Evolutionary conservation across 202 grass and related monocot genomes (phyloP), one percentile per base, ranked within the genome.

Genomic region (Panicum hallii): DNA sequence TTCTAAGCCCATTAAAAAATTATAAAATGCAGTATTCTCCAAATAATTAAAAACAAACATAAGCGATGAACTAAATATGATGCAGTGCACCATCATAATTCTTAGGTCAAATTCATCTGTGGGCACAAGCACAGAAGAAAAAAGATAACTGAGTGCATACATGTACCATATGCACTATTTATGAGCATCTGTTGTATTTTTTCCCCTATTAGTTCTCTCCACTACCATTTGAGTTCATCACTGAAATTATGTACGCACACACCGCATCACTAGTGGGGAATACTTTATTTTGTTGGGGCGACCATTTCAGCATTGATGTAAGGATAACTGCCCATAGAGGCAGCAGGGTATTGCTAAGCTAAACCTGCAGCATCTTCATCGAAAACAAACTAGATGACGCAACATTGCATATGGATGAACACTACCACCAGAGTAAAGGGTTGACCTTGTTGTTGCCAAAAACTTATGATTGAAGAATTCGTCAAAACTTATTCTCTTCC

Each of bases 381-480:
- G 19, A 30, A 86, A 61, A 23, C 38, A 77, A 73, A 10, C 22
- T 20, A 90, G 44, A 79, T 62, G 11, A 67, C 44, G 12, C 22
- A 83, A 44, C 41, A 86, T 54, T 72, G 22, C 26, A 49, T 26
- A 74, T 56, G 41, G 5, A 85, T 85, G 57, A 80, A 88, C 30
- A 72, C 45, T 70, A 46, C 7, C 40, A 76, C 70, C 20, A 85
- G 71, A 78, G 82, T 64, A 36, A 71, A 63, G 42, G 63, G 63
- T 73, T 28, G 11, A 87, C 87, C 85, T 92, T 87, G 79, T 63
- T 78, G 22, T 68, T 77, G 75, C 34, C 75, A 92, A 63, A 82
- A 95, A 95, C 15, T 81, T 86, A 67, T 95, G 90, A 72, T 88
- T 88, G 77, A 95, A 92, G 80, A 95, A 95, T 72, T 90, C 85